Evolutionary conservation across 768 basidiomycete genomes (phyloP), one percentile per base, ranked within the genome.

Genomic region (Boletus subcaerulescens): DNA sequence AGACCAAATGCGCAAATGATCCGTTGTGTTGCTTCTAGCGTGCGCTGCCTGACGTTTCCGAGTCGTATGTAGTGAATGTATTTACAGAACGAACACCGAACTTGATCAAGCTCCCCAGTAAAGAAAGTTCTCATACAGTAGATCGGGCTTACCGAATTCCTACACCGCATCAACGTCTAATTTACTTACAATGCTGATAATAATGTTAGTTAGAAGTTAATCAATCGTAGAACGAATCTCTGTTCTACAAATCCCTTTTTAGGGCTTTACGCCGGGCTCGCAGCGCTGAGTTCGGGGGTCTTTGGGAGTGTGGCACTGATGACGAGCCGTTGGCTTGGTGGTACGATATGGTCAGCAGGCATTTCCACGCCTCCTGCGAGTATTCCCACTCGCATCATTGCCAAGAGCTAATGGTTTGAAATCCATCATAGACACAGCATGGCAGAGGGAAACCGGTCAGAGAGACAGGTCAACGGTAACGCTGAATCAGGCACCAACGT

Each of bases 321-420:
- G 20, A 71, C 45, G 43, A 82, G 68, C 45, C 70, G 71, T 58
- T 79, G 76, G 14, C 76, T 71, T 20, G 77, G 77, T 42, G 84
- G 77, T 26, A 82, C 69, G 36, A 72, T 63, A 57, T 74, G 73
- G 36, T 77, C 75, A 26, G 69, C 60, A 46, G 73, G 65, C 12
- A 76, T 75, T 68, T 87, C 84, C 60, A 84, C 77, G 38, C 86
- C 86, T 10, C 84, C 86, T 39, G 79, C 77, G 44, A 89, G 74
- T 50, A 85, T 76, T 56, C 85, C 87, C 59, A 86, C 81, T n/a
- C 87, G 78, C 83, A 85, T 85, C 84, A 88, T 89, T 1, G 88
- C 77, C 36, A 93, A 77, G 18, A 91, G 75, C 82, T 78, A 48
- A 60, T 12, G 12, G 44, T 31, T 55, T 44, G 29, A 49, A 38